Base-by-base conservation (phyloP, 2,329 filamentous ascomycete species). In the Fusarium bactridioides region DNA sequence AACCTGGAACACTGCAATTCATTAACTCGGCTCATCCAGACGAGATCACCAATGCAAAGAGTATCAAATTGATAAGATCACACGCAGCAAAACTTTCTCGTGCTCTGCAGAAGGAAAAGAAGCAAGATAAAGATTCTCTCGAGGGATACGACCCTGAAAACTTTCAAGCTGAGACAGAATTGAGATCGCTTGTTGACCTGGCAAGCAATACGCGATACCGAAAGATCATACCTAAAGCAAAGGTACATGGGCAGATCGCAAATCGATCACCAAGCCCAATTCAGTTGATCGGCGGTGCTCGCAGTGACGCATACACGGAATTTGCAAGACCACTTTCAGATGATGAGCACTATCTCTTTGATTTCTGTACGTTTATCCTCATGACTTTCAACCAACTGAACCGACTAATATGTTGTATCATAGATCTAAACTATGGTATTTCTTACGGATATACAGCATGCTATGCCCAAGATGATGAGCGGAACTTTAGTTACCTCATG, bases 291-390 rank as follows among this genome's bases (percentile, higher is more conserved):
- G 50, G 63, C 7, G 56, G 63, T 16, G 63, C 63, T 25, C 43
- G 37, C 10, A 53, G 44, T 16, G 56, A 53, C 16, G 65, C 50
- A 11, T 45, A 53, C n/a, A 38, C 47, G 3, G 27, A 43, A 13
- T 68, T 68, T 44, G 63, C 65, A 12, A 33, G 65, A 15, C 29
- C 50, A 10, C 50, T 67, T 13, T 68, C 65, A 16, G 56, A 67
- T 4, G 65, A 67, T 10, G 65, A 68, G 9, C 63, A 68, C 23
- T 68, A 62, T 19, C 44, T 67, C 5, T 67, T 68, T 35, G 65
- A 67, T n/a, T 68, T 67, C 12, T 68, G 65, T 62, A 6, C 1
- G 50, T 56, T 6, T 15, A 27, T 6, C 4, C 7, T 19, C 10
- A 16, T 18, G 11, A 31, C 16, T 9, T 19, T 15, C 21, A 29